Evolutionary conservation across 176 grass and related monocot genomes (phyloP).

Genomic region (Juncus inflexus): DNA sequence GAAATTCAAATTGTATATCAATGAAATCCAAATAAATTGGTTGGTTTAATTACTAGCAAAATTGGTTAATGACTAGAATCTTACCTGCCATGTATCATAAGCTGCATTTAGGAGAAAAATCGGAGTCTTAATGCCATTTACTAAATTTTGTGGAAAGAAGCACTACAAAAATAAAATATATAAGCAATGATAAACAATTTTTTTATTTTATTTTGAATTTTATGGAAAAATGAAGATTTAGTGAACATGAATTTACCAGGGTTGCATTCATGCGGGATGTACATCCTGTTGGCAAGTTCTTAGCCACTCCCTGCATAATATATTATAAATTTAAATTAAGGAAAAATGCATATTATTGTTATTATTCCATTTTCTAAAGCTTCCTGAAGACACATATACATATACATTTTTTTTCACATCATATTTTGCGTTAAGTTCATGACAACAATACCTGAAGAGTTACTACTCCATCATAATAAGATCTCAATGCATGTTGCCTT

Average conservation of each 20-base stretch:
- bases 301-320: constrained; percentile 23
- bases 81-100: constrained; percentile 26
- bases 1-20: not conserved
- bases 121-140: constrained; percentile 11
- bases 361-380: not conserved
- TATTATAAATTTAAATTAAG: not conserved
- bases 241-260: constrained; percentile 12
- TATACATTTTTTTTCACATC: no score
- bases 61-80: not conserved
- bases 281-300: constrained; percentile 25
- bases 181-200: not conserved
- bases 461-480: constrained; percentile 19
- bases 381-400: no score
- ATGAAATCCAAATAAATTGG: not conserved
- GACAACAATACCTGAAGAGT: constrained; percentile 14
- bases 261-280: constrained; percentile 21
- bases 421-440: no score
- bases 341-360: not conserved
- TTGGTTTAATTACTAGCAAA: no score
- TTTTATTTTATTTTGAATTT: no score
- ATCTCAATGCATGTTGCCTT: not conserved
- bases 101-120: constrained; percentile 22
- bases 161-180: constrained; percentile 12
- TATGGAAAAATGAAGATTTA: no score
- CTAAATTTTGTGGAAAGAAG: constrained; percentile 28